Base-by-base conservation (phyloP, 2,329 filamentous ascomycete genomes). In the Seiridium cupressi region DNA sequence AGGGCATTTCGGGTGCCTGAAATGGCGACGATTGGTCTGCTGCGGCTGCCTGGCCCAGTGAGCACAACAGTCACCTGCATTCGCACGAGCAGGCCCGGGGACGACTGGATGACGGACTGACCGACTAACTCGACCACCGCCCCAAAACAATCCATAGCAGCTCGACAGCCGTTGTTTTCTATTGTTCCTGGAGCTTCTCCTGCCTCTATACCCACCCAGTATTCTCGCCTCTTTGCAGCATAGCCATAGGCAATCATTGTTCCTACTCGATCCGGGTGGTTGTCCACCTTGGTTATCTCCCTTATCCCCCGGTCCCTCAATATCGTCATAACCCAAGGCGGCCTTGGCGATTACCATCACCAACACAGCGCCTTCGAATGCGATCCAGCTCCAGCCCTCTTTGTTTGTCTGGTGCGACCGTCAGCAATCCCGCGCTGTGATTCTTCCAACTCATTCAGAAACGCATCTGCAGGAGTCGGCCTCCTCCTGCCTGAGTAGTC, bases 381-480 rank as follows among this genome's bases (percentile, higher is more conserved):
- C 46, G n/a, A 18, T 7, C 46, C 46, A 48, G 7, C 11, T 40
- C n/a, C 49, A 35, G 35, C 34, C 32, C 13, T 40, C 9, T 35
- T 35, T 53, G 31, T 53, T 31, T 26, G 13, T 36, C 49, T 53
- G 49, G 49, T 53, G 49, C 49, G 38, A 53, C 34, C 8, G 49
- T 7, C 34, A 35, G 13, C 49, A 18, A 26, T 18, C 10, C 34
- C 34, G 35, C 18, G 32, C 38, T 55, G 42, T 18, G 10, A 26
- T 57, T 26, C 42, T 48, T 36, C 3, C n/a, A 26, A 18, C 31
- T 51, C 34, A 55, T n/a, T 46, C 48, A 54, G 7, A 35, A n/a
- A 10, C 8, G 11, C 48, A 54, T 58, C 66, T 67, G 68, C 68
- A 63, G 65, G 69, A 67, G 67, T 66, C 69, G 65, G 60, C 69